Evolutionary conservation across 306 rosid genomes (phyloP).

Genomic region (Trifolium repens): DNA sequence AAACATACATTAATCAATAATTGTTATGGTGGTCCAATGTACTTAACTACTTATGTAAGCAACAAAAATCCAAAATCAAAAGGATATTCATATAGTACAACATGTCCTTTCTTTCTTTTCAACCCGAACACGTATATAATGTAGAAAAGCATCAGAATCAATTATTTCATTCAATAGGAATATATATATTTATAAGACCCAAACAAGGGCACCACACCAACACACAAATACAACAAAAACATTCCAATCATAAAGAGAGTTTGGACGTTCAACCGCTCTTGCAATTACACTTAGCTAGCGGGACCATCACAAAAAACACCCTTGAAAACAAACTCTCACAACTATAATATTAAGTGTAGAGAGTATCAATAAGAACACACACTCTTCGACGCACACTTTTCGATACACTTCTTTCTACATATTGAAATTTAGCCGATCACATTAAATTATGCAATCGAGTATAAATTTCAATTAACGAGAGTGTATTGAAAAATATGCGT

Average conservation of each 20-base stretch:
- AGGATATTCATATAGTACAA: constrained; percentile 20
- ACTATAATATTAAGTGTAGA: not conserved
- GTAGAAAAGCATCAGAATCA: constrained; percentile 37
- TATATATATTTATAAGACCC: not conserved
- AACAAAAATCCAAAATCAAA: constrained; percentile 32
- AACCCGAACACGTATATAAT: constrained; percentile 35
- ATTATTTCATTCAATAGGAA: constrained; percentile 25
- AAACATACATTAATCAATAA: constrained; percentile 3
- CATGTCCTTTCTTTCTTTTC: constrained; percentile 30
- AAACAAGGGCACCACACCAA: constrained; percentile 20
- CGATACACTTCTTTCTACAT: not conserved
- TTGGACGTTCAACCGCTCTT: constrained; percentile 58
- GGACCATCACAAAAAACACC: constrained; percentile 70
- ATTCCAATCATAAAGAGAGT: constrained; percentile 45
- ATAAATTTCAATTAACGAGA: not conserved
- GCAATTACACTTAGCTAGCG: constrained; percentile 46
- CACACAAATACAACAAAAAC: constrained; percentile 39
- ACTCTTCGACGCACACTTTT: not conserved
- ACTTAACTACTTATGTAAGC: not conserved
- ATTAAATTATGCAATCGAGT: not conserved
- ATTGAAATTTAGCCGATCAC: not conserved
- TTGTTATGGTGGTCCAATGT: constrained; percentile 35
- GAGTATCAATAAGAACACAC: not conserved
- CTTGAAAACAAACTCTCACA: constrained; percentile 6
- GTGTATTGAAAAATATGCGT: not conserved